Conservation (phyloP, 345 rosid genomes). For the Eucalyptus lansdowneana region DNA sequence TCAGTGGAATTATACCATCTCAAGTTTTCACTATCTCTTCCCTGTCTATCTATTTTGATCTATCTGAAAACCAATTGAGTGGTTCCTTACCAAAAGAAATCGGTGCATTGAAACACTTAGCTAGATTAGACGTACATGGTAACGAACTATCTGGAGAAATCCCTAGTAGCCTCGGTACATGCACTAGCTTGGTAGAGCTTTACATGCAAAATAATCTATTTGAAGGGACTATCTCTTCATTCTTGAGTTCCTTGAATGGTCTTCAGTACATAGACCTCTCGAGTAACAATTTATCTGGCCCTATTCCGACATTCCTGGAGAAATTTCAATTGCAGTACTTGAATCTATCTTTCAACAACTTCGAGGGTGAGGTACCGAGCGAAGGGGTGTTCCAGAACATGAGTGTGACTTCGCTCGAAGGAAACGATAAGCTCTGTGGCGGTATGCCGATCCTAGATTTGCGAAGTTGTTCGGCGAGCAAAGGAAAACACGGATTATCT, state of each 20-base stretch:
- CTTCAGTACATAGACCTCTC: background rate
- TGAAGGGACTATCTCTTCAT: background rate
- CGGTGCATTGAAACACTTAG: background rate
- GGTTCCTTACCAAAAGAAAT: background rate
- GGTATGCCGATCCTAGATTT: background rate
- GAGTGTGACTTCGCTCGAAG: background rate
- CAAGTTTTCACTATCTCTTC: background rate
- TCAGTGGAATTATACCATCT: background rate
- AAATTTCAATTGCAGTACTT: background rate
- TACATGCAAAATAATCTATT: background rate
- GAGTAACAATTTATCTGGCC: background rate
- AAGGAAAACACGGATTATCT: background rate
- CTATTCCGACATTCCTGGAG: background rate
- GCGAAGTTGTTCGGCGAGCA: background rate
- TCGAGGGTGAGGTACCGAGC: background rate
- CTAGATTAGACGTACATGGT: background rate
- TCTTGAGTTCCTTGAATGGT: background rate
- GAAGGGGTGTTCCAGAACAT: background rate
- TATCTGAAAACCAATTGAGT: background rate
- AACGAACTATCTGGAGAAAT: background rate
- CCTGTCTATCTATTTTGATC: background rate
- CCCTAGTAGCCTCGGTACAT: background rate
- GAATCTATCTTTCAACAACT: conserved; percentile 2
- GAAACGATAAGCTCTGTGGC: conserved; percentile 3
- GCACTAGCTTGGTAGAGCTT: background rate